A percentile compares a stretch with the other conserved stretches of the same genome.
Evolutionary conservation across 805 yeast genomes (phyloP).

Genomic region (Yarrowia phangngaensis): DNA sequence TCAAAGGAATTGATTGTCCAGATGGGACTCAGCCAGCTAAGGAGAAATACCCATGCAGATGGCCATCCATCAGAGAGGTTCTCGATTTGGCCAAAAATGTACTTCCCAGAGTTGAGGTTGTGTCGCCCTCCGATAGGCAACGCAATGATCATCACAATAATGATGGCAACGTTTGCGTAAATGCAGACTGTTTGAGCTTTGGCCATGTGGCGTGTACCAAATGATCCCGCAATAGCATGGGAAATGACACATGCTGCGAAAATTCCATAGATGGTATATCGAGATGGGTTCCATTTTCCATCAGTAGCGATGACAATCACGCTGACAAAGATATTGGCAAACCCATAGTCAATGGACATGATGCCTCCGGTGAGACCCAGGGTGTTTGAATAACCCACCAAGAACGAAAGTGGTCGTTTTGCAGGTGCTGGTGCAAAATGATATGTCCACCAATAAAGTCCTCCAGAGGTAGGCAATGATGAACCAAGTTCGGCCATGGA

Average conservation of each 20-base stretch:
- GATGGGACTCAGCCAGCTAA: constrained; percentile 60
- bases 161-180: constrained; percentile 49
- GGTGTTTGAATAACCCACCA: constrained; percentile 66
- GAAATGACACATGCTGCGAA: constrained; percentile 57
- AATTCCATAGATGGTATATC: constrained; percentile 57
- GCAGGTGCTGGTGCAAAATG: constrained; percentile 56
- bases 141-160: constrained; percentile 44
- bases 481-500: constrained; percentile 65
- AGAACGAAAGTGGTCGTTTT: constrained; percentile 53
- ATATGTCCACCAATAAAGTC: constrained; percentile 65
- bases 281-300: constrained; percentile 53
- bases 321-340: constrained; percentile 54
- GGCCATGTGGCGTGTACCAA: constrained; percentile 56
- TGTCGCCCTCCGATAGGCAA: constrained; percentile 32
- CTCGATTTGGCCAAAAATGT: constrained; percentile 53
- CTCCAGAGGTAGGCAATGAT: constrained; percentile 73
- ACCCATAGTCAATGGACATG: constrained; percentile 67
- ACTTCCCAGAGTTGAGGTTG: constrained; percentile 48
- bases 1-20: constrained; percentile 74
- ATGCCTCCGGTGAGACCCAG: constrained; percentile 62
- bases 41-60: constrained; percentile 53
- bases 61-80: constrained; percentile 53
- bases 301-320: constrained; percentile 44
- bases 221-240: constrained; percentile 52
- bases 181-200: constrained; percentile 59